Conservation (phyloP, 768 basidiomycete species). For the Tremella fuciformis region DNA sequence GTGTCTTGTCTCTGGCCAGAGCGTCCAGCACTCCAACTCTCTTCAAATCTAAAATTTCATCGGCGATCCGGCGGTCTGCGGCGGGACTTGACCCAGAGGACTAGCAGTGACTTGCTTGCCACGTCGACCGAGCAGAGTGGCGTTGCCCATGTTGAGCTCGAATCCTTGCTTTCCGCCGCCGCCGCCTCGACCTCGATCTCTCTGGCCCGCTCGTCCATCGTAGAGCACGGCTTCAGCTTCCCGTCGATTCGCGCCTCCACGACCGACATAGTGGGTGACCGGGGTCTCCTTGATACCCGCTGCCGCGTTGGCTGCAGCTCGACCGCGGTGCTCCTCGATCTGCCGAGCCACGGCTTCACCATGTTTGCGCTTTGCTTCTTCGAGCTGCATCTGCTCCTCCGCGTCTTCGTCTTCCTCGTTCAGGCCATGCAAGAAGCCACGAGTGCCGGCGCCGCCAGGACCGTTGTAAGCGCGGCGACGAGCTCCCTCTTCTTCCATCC, state of each 20-base stretch:
- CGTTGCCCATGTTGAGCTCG: constrained; percentile 79
- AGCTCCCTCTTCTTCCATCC: constrained; percentile 98
- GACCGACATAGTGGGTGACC: constrained; percentile 53
- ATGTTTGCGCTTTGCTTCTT: constrained; percentile 57
- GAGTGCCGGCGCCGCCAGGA: constrained; percentile 69
- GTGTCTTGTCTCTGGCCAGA: too few relatives aligned
- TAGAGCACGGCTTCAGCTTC: constrained; percentile 56
- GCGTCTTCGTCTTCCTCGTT: constrained; percentile 89
- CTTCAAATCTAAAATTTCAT: too few relatives aligned
- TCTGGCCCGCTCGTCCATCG: constrained; percentile 68
- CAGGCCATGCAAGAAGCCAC: constrained; percentile 75
- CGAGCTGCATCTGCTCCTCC: constrained; percentile 58
- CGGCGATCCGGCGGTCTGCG: constrained; percentile 26
- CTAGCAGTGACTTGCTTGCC: constrained; percentile 47
- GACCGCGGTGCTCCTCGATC: constrained; percentile 53
- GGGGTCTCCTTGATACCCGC: constrained; percentile 48
- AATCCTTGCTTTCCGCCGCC: constrained; percentile 55
- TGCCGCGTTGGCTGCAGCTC: constrained; percentile 50
- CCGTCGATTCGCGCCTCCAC: constrained; percentile 54
- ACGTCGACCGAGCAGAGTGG: constrained; percentile 71
- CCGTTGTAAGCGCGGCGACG: constrained; percentile 77
- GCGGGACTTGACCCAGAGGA: constrained; percentile 35
- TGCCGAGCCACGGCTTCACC: constrained; percentile 53
- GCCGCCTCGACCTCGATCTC: constrained; percentile 59
- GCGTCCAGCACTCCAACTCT: too few relatives aligned